phyloP scores from a whole-genome alignment of 345 rosid species.

The Rhizophora apiculata region DNA sequence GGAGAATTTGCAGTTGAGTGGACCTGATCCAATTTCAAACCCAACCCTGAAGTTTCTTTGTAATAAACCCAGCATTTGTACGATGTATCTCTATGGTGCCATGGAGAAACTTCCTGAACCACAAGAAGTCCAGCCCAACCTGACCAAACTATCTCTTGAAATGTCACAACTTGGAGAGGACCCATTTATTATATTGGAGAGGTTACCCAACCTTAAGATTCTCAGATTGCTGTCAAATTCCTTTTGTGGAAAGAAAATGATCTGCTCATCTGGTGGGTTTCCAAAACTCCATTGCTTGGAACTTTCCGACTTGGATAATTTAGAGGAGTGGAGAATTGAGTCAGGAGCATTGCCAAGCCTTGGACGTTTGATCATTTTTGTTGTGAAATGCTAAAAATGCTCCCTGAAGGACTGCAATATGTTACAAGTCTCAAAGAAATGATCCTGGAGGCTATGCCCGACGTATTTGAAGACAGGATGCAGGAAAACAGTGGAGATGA shows the following conservation, averaged over 20 bases:
- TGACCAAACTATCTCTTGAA: conserved; percentile 3
- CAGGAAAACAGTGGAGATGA: neutral
- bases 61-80: neutral
- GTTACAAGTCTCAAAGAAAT: neutral
- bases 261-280: conserved; percentile 5
- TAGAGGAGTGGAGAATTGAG: conserved; percentile 8
- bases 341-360: conserved; percentile 3
- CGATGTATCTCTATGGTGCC: conserved; percentile 2
- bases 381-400: conserved; percentile 2
- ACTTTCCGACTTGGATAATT: neutral
- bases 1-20: conserved; percentile 2
- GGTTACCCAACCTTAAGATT: conserved; percentile 7
- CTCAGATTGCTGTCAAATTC: conserved; percentile 12
- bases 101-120: conserved; percentile 7
- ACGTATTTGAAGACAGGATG: conserved; percentile 7
- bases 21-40: neutral
- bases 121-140: conserved; percentile 4
- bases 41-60: neutral
- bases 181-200: neutral
- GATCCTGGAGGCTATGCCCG: neutral
- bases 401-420: conserved; percentile 12
- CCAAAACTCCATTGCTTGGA: conserved; percentile 10
- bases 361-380: conserved; percentile 1
- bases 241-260: conserved; percentile 6
- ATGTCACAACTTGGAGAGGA: neutral